A percentile compares a stretch with the other conserved stretches of the same genome.
These are phyloP conservation scores for Colletotrichum filicis DNA, from an alignment of 2,329 filamentous ascomycete genomes.

Conservation along the genomic window DNA sequence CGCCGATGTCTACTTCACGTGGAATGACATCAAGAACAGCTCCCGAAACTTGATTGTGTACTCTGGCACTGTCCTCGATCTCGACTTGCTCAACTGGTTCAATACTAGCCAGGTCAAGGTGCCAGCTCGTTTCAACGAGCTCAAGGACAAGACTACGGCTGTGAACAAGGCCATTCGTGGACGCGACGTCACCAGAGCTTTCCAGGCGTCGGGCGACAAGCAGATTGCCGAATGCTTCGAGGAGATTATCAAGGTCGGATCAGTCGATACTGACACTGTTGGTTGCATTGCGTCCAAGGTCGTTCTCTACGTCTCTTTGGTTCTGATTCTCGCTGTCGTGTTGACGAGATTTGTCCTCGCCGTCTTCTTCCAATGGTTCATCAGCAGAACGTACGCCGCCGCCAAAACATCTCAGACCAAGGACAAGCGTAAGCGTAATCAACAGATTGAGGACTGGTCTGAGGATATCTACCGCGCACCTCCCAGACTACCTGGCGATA, in stretches of 20 bases:
- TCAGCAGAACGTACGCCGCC: constrained; percentile 86
- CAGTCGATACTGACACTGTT: constrained; percentile 93
- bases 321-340: constrained; percentile 93
- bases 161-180: constrained; percentile 76
- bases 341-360: constrained; percentile 88
- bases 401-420: constrained; percentile 85
- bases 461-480: constrained; percentile 97
- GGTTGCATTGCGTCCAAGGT: constrained; percentile 98
- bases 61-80: constrained; percentile 91
- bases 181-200: constrained; percentile 88
- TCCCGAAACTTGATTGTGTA: constrained; percentile 94
- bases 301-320: constrained; percentile 91
- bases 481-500: constrained; percentile 80
- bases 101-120: constrained; percentile 82
- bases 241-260: constrained; percentile 95
- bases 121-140: constrained; percentile 81
- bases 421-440: constrained; percentile 84
- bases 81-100: constrained; percentile 91
- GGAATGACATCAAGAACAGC: constrained; percentile 91
- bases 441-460: constrained; percentile 97
- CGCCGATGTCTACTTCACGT: constrained; percentile 95
- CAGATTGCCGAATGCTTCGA: constrained; percentile 86
- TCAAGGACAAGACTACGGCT: constrained; percentile 73
- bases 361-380: constrained; percentile 94
- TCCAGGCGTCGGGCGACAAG: constrained; percentile 84